Conservation (phyloP, 495 filamentous ascomycete species). For the Viridothelium virens region DNA sequence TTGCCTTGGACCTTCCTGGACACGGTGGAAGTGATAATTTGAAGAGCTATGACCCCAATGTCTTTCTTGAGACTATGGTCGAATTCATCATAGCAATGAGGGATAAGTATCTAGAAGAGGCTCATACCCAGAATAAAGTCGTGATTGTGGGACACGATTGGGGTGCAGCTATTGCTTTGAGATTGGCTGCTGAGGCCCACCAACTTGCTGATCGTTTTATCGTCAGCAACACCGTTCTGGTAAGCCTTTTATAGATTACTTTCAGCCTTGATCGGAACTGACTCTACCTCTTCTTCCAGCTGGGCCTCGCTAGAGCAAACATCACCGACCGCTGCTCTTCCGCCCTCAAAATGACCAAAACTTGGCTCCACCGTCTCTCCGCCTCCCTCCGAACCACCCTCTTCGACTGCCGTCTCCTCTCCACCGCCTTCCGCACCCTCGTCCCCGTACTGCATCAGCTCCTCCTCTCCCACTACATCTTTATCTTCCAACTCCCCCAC, state of each 20-base stretch:
- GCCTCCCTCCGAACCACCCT: neutral
- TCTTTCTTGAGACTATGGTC: constrained; percentile 45
- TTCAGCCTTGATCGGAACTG: constrained; percentile 23
- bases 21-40: constrained; percentile 48
- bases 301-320: neutral
- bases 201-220: constrained; percentile 48
- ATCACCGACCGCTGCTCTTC: constrained; percentile 1
- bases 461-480: constrained; percentile 30
- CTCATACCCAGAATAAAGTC: neutral
- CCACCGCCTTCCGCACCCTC: constrained; percentile 25
- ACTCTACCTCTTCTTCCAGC: constrained; percentile 20
- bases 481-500: constrained; percentile 19
- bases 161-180: constrained; percentile 46
- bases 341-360: neutral
- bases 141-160: constrained; percentile 52
- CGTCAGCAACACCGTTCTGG: constrained; percentile 43
- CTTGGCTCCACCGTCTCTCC: constrained; percentile 2
- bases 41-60: constrained; percentile 40
- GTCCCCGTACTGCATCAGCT: constrained; percentile 13
- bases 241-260: constrained; percentile 30
- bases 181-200: constrained; percentile 49
- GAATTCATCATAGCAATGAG: constrained; percentile 45
- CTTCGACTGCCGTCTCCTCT: constrained; percentile 34
- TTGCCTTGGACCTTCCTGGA: constrained; percentile 50
- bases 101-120: constrained; percentile 32